Evolutionary conservation across 768 basidiomycete genomes (phyloP).

Genomic region (Strobilomyces dryophilus): DNA sequence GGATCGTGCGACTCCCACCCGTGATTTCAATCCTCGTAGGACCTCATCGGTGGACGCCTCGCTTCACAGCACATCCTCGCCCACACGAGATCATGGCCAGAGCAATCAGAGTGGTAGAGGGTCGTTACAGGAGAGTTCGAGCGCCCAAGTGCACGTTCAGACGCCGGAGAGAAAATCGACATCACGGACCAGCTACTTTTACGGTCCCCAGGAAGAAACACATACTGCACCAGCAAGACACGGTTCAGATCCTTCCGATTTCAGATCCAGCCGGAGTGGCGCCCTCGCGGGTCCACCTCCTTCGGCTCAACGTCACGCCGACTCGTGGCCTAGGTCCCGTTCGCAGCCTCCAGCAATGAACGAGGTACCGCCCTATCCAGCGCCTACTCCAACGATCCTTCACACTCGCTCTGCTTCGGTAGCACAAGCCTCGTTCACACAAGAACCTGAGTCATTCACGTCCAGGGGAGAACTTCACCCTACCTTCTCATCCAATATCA

Average conservation of each 20-base stretch:
- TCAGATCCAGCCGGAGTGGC: slow-evolving; percentile 8
- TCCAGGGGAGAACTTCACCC: slow-evolving; percentile 50
- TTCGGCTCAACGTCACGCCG: slow-evolving; percentile 16
- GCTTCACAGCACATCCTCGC: slow-evolving; percentile 7
- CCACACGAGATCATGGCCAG: slow-evolving; percentile 21
- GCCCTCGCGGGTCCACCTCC: slow-evolving; percentile 9
- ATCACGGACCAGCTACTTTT: slow-evolving; percentile 14
- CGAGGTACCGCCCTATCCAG: slow-evolving; percentile 26
- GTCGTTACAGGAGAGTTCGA: slow-evolving; percentile 10
- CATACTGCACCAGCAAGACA: slow-evolving; percentile 21
- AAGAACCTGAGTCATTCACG: slow-evolving; percentile 45
- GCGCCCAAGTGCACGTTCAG: slow-evolving; percentile 14
- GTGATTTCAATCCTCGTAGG: slow-evolving; percentile 24
- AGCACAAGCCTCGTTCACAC: slow-evolving; percentile 14
- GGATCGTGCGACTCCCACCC: slow-evolving; percentile 28
- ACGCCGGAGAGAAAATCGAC: slow-evolving; percentile 22
- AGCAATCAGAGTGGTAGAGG: slow-evolving; percentile 16
- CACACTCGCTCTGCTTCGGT: slow-evolving; percentile 9
- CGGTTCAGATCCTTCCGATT: slow-evolving; percentile 21
- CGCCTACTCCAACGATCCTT: slow-evolving; percentile 23
- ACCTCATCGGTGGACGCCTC: slow-evolving; percentile 20
- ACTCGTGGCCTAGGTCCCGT: slow-evolving; percentile 21
- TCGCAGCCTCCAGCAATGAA: slow-evolving; percentile 15
- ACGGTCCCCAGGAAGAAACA: slow-evolving; percentile 16
- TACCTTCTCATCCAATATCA: slow-evolving; percentile 65